Conservation (phyloP, 176 grass and related monocot species). For the Dendrocalamus sinicus region DNA sequence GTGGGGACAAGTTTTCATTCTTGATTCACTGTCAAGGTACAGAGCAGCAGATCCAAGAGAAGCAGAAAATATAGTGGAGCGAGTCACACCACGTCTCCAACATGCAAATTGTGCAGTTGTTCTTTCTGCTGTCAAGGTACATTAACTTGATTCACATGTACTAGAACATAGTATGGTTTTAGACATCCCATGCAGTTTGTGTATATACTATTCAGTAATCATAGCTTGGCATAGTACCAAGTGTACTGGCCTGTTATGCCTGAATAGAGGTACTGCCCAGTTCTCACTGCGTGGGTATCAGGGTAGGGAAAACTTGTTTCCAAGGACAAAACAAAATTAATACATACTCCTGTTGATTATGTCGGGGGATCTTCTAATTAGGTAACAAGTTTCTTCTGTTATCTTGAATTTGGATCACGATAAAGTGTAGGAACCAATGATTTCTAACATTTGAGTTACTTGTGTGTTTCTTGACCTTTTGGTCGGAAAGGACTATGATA, state of each 20-base stretch:
- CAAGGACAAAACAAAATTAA: slow-evolving; percentile 6
- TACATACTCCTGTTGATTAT: neutral
- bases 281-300: slow-evolving; percentile 23
- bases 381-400: slow-evolving; percentile 1
- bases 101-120: slow-evolving; percentile 99
- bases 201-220: slow-evolving; percentile 31
- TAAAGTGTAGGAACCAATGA: neutral
- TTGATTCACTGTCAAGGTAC: slow-evolving; percentile 91
- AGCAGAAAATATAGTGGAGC: slow-evolving; percentile 90
- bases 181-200: slow-evolving; percentile 25
- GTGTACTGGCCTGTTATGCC: neutral
- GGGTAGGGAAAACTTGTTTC: neutral
- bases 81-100: slow-evolving; percentile 95
- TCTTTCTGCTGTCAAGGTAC: slow-evolving; percentile 97
- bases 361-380: neutral
- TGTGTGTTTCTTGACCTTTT: slow-evolving; percentile 5
- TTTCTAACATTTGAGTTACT: neutral
- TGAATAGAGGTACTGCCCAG: slow-evolving; percentile 17
- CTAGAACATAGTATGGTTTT: slow-evolving; percentile 15
- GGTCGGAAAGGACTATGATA: slow-evolving; percentile 9
- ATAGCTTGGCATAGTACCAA: slow-evolving; percentile 8
- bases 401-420: neutral
- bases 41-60: slow-evolving; percentile 89
- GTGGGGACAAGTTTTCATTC: slow-evolving; percentile 99
- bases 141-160: slow-evolving; percentile 28